phyloP scores from a whole-genome alignment of 208 protist species.

The Trypanosoma mega region DNA sequence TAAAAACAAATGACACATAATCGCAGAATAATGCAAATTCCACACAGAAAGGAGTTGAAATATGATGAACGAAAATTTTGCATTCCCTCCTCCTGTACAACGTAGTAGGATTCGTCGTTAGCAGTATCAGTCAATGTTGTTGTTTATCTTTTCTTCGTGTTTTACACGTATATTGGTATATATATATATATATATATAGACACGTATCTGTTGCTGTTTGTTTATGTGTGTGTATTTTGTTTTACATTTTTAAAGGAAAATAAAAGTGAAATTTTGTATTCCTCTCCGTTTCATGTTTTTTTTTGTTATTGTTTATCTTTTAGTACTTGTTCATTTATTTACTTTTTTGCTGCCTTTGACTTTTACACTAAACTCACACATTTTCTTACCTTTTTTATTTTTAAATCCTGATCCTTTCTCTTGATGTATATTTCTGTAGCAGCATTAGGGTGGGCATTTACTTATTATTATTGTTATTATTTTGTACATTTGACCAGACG shows the following conservation, averaged over 20 bases:
- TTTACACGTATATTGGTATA: not conserved
- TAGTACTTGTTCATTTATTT: slow-evolving; percentile 1
- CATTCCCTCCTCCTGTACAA: too few relatives aligned
- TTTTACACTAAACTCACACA: not conserved
- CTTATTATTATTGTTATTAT: not conserved
- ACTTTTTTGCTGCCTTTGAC: slow-evolving; percentile 6
- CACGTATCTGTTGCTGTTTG: slow-evolving; percentile 7
- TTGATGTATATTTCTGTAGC: not conserved
- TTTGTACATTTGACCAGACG: slow-evolving; percentile 1
- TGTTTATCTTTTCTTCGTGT: too few relatives aligned
- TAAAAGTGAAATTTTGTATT: slow-evolving; percentile 13
- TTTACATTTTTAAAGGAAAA: slow-evolving; percentile 5
- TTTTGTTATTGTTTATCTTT: slow-evolving; percentile 21
- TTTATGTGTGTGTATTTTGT: not conserved
- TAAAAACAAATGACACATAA: too few relatives aligned
- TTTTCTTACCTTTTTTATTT: not conserved
- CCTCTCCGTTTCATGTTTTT: too few relatives aligned
- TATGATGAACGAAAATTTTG: too few relatives aligned
- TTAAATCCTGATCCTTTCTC: slow-evolving; percentile 3
- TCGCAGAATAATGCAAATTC: too few relatives aligned
- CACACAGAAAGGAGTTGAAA: too few relatives aligned
- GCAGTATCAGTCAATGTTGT: too few relatives aligned
- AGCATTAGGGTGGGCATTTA: not conserved
- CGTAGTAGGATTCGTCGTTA: too few relatives aligned
- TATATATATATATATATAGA: slow-evolving; percentile 26